Evolutionary conservation across 129 eudicot genomes (phyloP).

Genomic region (Helianthus tuberosus): DNA sequence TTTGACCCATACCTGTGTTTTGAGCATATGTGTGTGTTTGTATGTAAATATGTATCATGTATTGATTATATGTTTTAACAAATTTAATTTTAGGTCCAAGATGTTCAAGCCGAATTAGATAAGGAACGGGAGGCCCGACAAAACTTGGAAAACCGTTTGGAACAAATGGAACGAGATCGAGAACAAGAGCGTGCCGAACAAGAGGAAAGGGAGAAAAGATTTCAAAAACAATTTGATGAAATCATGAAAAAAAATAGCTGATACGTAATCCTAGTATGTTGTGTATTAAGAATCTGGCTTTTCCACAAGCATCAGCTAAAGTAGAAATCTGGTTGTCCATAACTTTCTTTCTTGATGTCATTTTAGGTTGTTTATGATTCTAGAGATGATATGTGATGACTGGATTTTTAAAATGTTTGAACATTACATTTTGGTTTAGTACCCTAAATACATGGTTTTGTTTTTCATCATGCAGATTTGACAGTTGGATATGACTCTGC

Average conservation of each 20-base stretch:
- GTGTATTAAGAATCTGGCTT: not conserved
- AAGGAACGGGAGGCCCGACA: not conserved
- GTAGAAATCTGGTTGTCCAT: not conserved
- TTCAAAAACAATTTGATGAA: not conserved
- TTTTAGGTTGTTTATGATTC: slow-evolving; percentile 21
- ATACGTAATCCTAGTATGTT: not conserved
- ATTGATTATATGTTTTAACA: too few species aligned
- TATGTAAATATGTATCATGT: not conserved
- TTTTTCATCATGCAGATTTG: too few species aligned
- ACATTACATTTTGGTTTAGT: not conserved
- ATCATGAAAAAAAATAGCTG: not conserved
- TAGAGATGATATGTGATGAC: slow-evolving; percentile 8
- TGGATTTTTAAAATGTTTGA: slow-evolving; percentile 22
- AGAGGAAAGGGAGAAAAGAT: not conserved
- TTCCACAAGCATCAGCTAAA: too few species aligned
- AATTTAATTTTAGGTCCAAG: not conserved
- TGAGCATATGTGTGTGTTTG: not conserved
- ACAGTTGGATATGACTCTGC: not conserved
- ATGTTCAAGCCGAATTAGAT: not conserved
- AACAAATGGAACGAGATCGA: not conserved
- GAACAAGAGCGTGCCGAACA: not conserved
- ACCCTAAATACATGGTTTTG: not conserved
- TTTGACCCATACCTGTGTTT: too few species aligned
- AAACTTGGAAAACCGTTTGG: not conserved
- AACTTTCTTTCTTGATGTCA: not conserved